phyloP scores from a whole-genome alignment of 2,329 filamentous ascomycete species.

The Niveomyces coronatus region DNA sequence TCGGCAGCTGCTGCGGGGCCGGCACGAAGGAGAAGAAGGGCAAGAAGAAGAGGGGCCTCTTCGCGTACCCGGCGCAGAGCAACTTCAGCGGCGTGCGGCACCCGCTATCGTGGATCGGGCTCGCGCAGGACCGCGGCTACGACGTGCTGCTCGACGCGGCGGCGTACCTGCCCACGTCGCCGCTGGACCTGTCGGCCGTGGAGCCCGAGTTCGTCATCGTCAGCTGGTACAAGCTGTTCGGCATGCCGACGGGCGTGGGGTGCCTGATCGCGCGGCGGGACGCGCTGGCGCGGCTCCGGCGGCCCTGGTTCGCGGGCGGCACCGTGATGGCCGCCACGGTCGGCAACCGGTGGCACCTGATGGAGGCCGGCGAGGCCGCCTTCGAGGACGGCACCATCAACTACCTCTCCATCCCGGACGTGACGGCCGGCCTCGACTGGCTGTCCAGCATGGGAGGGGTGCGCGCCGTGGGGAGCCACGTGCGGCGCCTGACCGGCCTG shows the following conservation, averaged over 20 bases:
- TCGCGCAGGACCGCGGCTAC: conserved; percentile 27
- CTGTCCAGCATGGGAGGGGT: conserved; percentile 20
- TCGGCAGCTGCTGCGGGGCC: neutral
- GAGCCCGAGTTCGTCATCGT: conserved; percentile 29
- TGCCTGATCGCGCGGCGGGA: conserved; percentile 25
- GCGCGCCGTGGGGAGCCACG: conserved; percentile 19
- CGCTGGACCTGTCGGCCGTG: conserved; percentile 22
- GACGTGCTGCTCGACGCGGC: conserved; percentile 31
- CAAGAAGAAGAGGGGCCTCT: conserved; percentile 20
- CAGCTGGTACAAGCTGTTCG: conserved; percentile 34
- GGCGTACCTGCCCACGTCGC: conserved; percentile 27
- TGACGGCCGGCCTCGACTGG: conserved; percentile 27
- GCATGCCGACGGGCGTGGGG: conserved; percentile 31
- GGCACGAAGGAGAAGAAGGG: neutral
- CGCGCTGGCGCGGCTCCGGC: conserved; percentile 20
- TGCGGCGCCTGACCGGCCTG: conserved; percentile 27
- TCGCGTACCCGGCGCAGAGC: conserved; percentile 36
- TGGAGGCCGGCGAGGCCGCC: conserved; percentile 18
- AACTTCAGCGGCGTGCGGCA: conserved; percentile 35
- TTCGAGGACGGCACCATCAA: conserved; percentile 33
- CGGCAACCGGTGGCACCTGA: conserved; percentile 20
- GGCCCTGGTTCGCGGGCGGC: conserved; percentile 31
- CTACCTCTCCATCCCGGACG: conserved; percentile 29
- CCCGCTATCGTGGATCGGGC: conserved; percentile 25
- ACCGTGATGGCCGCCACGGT: conserved; percentile 26